Conservation (phyloP, 1,284 basidiomycete genomes). For the Cryptococcus sp. region DNA sequence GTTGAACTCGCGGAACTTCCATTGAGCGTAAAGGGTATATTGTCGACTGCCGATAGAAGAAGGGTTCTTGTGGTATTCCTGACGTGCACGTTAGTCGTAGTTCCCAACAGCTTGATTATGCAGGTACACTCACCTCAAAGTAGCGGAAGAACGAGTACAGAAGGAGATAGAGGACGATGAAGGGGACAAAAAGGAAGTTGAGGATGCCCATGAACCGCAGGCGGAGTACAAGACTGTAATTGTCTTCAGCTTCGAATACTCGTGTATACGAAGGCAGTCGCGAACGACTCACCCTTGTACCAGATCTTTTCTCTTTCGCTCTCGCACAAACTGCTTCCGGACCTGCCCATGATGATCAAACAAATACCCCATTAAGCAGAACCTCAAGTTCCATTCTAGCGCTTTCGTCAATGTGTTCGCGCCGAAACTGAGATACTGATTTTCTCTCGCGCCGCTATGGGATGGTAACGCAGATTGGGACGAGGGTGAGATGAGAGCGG, state of each 20-base stretch:
- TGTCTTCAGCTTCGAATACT: neutral
- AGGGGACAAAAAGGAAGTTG: slow-evolving; percentile 92
- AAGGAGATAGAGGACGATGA: slow-evolving; percentile 93
- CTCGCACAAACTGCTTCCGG: slow-evolving; percentile 84
- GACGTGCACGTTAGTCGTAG: slow-evolving; percentile 2
- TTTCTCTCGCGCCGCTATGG: slow-evolving; percentile 16
- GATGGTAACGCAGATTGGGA: slow-evolving; percentile 31
- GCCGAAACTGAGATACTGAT: slow-evolving; percentile 47
- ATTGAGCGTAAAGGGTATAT: slow-evolving; percentile 92
- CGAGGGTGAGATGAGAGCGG: slow-evolving; percentile 30
- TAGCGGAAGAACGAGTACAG: slow-evolving; percentile 99
- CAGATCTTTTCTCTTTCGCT: slow-evolving; percentile 71
- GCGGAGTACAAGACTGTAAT: slow-evolving; percentile 69
- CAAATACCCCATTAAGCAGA: slow-evolving; percentile 90
- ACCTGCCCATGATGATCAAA: slow-evolving; percentile 87
- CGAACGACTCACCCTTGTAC: slow-evolving; percentile 72
- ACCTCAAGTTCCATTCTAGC: slow-evolving; percentile 93
- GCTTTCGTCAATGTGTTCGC: slow-evolving; percentile 70
- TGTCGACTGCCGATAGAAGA: slow-evolving; percentile 87
- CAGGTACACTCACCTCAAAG: slow-evolving; percentile 71
- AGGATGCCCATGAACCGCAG: slow-evolving; percentile 95
- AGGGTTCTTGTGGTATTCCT: slow-evolving; percentile 99
- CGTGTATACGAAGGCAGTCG: neutral
- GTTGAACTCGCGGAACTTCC: slow-evolving; percentile 99
- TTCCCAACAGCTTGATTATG: neutral